Evolutionary conservation across 805 yeast genomes (phyloP).

Genomic region (Yarrowia sp.): DNA sequence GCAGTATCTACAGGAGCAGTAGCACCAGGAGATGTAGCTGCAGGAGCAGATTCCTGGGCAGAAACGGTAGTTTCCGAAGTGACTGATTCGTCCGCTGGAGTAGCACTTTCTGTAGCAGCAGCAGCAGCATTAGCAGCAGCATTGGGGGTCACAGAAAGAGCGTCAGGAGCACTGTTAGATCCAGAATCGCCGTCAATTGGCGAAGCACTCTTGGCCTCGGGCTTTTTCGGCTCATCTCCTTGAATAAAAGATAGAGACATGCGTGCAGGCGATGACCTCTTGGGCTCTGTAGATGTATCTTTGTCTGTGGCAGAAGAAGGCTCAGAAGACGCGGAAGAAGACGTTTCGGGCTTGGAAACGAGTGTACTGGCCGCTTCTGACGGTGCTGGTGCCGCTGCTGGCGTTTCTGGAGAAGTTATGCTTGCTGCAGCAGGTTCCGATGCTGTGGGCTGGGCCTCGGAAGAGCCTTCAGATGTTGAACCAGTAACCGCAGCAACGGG

Average conservation of each 20-base stretch:
- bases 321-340: background rate
- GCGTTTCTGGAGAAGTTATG: background rate
- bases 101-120: background rate
- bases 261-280: conserved; percentile 25
- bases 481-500: background rate
- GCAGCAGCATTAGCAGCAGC: background rate
- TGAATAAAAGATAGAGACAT: conserved; percentile 23
- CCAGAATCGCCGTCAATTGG: background rate
- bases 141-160: background rate
- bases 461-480: background rate
- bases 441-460: background rate
- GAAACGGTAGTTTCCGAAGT: background rate
- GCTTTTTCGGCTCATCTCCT: background rate
- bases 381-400: background rate
- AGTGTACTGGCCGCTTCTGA: background rate
- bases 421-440: background rate
- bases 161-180: background rate
- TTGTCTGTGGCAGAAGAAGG: background rate
- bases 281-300: background rate
- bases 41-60: background rate
- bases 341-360: background rate
- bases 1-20: background rate
- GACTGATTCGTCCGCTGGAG: background rate
- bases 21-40: background rate
- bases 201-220: background rate